phyloP scores from a whole-genome alignment of 495 filamentous ascomycete genomes.

The Bacidia gigantensis region DNA sequence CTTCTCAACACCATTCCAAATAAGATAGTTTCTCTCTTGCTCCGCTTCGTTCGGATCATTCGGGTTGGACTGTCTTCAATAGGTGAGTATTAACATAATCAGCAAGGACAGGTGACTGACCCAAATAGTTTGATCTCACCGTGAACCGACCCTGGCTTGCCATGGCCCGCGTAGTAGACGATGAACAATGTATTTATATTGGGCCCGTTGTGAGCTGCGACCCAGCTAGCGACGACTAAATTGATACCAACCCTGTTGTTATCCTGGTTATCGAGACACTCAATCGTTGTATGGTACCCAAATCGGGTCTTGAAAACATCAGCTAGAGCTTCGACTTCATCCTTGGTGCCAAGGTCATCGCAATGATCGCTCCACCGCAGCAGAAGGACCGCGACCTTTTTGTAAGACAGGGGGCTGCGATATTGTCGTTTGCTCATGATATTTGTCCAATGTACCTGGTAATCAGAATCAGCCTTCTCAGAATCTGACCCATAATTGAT shows the following conservation, averaged over 20 bases:
- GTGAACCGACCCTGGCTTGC: slow-evolving; percentile 5
- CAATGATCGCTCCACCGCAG: slow-evolving; percentile 8
- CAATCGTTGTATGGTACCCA: slow-evolving; percentile 4
- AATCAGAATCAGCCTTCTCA: slow-evolving; percentile 3
- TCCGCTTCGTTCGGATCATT: neutral
- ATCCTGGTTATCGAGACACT: slow-evolving; percentile 4
- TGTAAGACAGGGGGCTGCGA: slow-evolving; percentile 3
- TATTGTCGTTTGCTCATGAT: slow-evolving; percentile 11
- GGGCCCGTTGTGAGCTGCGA: slow-evolving; percentile 10
- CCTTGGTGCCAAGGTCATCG: slow-evolving; percentile 3
- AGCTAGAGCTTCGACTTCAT: slow-evolving; percentile 8
- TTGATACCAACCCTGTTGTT: slow-evolving; percentile 13
- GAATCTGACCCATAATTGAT: slow-evolving; percentile 3
- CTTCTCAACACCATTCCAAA: slow-evolving; percentile 17
- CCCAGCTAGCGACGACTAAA: slow-evolving; percentile 7
- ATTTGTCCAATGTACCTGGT: slow-evolving; percentile 9
- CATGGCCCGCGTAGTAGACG: slow-evolving; percentile 27
- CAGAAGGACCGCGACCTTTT: slow-evolving; percentile 13
- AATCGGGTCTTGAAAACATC: slow-evolving; percentile 5
- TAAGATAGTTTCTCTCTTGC: neutral
- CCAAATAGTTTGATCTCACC: slow-evolving; percentile 13
- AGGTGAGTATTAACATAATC: neutral
- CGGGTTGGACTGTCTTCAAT: neutral
- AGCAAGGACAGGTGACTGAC: neutral
- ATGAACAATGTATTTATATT: slow-evolving; percentile 20